Percentiles rank a stretch among this genome's conserved stretches.
Conservation (phyloP, 179 eudicot species). For the Drosera spatulata region DNA sequence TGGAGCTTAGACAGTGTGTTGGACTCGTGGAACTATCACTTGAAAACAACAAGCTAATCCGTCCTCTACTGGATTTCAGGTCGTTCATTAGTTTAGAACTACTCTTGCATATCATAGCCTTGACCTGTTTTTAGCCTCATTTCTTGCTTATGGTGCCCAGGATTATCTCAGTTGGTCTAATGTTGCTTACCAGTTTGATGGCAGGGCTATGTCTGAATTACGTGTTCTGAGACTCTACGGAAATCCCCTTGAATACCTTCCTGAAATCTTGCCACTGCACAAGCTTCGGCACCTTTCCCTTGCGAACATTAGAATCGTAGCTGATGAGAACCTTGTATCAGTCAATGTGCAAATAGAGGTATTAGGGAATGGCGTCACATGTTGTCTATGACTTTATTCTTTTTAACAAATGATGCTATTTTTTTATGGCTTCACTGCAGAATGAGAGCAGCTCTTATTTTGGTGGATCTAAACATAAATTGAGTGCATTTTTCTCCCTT, state of each 20-base stretch:
- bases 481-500: slow-evolving; percentile 94
- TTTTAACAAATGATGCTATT: slow-evolving; percentile 9
- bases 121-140: not conserved
- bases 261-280: slow-evolving; percentile 87
- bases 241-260: slow-evolving; percentile 94
- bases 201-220: slow-evolving; percentile 92
- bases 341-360: slow-evolving; percentile 98
- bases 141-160: not conserved
- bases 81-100: slow-evolving; percentile 17
- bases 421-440: slow-evolving; percentile 34
- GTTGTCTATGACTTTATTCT: slow-evolving; percentile 8
- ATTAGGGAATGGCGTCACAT: slow-evolving; percentile 3
- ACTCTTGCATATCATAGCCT: slow-evolving; percentile 5
- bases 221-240: slow-evolving; percentile 89
- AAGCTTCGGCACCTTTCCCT: slow-evolving; percentile 94
- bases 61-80: slow-evolving; percentile 98
- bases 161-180: slow-evolving; percentile 9
- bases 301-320: slow-evolving; percentile 86
- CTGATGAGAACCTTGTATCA: slow-evolving; percentile 80
- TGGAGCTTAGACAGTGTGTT: slow-evolving; percentile 88
- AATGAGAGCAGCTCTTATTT: slow-evolving; percentile 85
- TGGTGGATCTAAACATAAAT: slow-evolving; percentile 82
- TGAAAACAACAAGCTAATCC: slow-evolving; percentile 96
- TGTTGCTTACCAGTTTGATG: slow-evolving; percentile 19
- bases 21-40: slow-evolving; percentile 88